Percentiles rank a stretch among this genome's conserved stretches.
Conservation (phyloP, 441 rosid genomes). For the Populus trichocarpa region DNA sequence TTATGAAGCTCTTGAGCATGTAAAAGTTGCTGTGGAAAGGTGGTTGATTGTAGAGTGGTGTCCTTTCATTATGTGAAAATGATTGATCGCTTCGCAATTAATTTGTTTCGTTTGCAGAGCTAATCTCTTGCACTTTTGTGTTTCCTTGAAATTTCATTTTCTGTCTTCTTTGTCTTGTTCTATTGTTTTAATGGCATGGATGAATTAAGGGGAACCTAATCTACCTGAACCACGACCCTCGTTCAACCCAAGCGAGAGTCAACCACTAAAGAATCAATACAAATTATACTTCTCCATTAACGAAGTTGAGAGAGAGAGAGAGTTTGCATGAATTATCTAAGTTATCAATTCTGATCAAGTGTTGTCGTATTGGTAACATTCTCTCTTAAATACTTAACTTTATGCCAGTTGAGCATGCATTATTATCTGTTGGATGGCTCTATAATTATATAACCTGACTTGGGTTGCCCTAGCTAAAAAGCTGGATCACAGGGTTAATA, state of each 20-base stretch:
- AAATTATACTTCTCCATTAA: background rate
- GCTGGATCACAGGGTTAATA: too few relatives aligned
- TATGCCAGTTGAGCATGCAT: too few relatives aligned
- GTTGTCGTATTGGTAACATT: too few relatives aligned
- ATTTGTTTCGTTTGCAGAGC: background rate
- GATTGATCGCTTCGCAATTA: background rate
- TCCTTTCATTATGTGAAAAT: background rate
- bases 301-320: too few relatives aligned
- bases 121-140: background rate
- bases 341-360: too few relatives aligned
- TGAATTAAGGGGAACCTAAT: slow-evolving; percentile 35
- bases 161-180: slow-evolving; percentile 22
- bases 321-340: too few relatives aligned
- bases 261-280: slow-evolving; percentile 31
- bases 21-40: background rate
- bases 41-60: background rate
- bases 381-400: too few relatives aligned
- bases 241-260: slow-evolving; percentile 36
- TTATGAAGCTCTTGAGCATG: background rate
- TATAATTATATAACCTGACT: too few relatives aligned
- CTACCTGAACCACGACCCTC: slow-evolving; percentile 24
- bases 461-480: too few relatives aligned
- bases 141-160: slow-evolving; percentile 3
- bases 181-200: slow-evolving; percentile 26
- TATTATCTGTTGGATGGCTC: too few relatives aligned